Conservation (phyloP, 192 early-diverging fungal species). For the Coemansia aciculifera region DNA sequence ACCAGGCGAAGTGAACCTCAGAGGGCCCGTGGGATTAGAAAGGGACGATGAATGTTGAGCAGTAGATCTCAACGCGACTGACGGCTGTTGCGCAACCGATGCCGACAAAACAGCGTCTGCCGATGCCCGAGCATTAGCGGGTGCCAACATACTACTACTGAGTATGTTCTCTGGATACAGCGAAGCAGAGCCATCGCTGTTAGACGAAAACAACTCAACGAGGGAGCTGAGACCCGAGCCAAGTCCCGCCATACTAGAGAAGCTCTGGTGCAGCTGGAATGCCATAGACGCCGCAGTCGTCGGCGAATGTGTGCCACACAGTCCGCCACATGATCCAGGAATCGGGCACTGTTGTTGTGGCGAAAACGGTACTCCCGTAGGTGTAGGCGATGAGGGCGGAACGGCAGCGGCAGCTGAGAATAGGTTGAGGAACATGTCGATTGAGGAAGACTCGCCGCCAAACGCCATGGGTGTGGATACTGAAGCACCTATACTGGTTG, state of each 20-base stretch:
- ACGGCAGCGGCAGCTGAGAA: neutral
- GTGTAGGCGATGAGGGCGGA: neutral
- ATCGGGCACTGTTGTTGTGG: slow-evolving; percentile 21
- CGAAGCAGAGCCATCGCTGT: slow-evolving; percentile 16
- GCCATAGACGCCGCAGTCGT: slow-evolving; percentile 22
- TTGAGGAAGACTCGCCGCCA: neutral
- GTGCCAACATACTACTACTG: slow-evolving; percentile 34
- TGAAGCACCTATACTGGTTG: neutral
- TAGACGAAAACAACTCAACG: slow-evolving; percentile 36
- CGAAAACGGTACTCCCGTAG: neutral
- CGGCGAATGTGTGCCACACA: slow-evolving; percentile 33
- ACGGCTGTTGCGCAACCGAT: neutral
- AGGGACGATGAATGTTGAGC: neutral
- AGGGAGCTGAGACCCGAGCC: slow-evolving; percentile 31
- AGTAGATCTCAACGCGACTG: neutral
- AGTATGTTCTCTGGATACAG: slow-evolving; percentile 49
- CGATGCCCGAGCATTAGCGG: neutral
- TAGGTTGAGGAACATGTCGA: slow-evolving; percentile 1
- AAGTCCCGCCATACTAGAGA: slow-evolving; percentile 35
- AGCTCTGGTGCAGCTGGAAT: slow-evolving; percentile 16
- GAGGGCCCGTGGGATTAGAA: slow-evolving; percentile 20
- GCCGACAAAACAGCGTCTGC: neutral
- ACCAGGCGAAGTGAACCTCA: slow-evolving; percentile 32
- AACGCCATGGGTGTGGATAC: neutral
- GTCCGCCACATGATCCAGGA: slow-evolving; percentile 20